A percentile compares a stretch with the other conserved stretches of the same genome.
Evolutionary conservation across 257 asterid genomes (phyloP).

Genomic region (Rubia yunnanensis): DNA sequence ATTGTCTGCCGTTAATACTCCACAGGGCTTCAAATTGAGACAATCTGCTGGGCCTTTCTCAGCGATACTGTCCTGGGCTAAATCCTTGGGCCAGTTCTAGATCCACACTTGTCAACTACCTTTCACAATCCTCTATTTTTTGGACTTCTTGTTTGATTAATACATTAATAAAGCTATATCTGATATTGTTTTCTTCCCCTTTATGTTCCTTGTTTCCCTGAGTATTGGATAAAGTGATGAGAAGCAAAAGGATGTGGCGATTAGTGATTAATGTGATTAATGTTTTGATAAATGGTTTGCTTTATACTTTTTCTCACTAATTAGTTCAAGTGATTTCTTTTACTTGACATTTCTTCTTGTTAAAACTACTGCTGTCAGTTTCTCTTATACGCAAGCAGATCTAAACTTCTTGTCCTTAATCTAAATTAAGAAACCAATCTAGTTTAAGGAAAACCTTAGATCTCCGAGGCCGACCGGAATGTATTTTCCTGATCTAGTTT

Average conservation of each 20-base stretch:
- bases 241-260: neutral
- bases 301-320: neutral
- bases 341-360: neutral
- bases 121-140: neutral
- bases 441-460: neutral
- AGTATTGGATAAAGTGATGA: neutral
- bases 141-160: neutral
- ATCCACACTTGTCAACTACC: neutral
- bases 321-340: neutral
- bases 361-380: neutral
- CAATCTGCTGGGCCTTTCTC: too few relatives aligned
- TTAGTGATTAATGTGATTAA: neutral
- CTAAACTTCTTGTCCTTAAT: neutral
- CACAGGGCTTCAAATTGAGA: neutral
- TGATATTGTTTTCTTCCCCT: neutral
- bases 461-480: neutral
- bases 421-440: neutral
- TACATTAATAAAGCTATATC: neutral
- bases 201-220: neutral
- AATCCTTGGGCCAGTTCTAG: neutral
- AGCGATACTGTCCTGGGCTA: neutral
- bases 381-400: neutral
- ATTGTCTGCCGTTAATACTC: neutral
- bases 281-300: neutral
- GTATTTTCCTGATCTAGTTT: neutral